phyloP scores from a whole-genome alignment of 2,329 filamentous ascomycete genomes.

The Cadophora luteo-olivacea region DNA sequence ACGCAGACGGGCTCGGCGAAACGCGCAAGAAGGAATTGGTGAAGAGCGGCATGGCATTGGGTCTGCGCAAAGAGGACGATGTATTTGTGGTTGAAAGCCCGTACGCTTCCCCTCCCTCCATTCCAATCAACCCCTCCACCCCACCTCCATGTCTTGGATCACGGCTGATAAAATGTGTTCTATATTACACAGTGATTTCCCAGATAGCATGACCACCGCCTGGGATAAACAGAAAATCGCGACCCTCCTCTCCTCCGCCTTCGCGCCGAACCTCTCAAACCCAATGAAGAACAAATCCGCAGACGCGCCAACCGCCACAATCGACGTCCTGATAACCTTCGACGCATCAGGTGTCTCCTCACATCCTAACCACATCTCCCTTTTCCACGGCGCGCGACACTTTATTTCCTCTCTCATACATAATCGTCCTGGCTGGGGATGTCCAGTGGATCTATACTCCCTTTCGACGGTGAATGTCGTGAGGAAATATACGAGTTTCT shows the following conservation, averaged over 20 bases:
- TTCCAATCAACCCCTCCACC: constrained; percentile 22
- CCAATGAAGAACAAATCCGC: constrained; percentile 41
- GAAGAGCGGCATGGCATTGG: constrained; percentile 79
- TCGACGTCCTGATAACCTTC: constrained; percentile 79
- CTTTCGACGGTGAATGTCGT: constrained; percentile 73
- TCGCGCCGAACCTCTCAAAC: constrained; percentile 69
- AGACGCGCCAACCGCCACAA: constrained; percentile 52
- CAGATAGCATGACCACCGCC: constrained; percentile 82
- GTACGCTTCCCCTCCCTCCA: constrained; percentile 55
- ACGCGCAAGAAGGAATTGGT: constrained; percentile 83
- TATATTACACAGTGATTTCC: constrained; percentile 68
- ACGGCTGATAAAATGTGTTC: constrained; percentile 23
- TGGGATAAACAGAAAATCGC: constrained; percentile 79
- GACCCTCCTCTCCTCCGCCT: constrained; percentile 72
- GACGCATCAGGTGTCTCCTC: constrained; percentile 81
- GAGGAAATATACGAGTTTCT: constrained; percentile 81
- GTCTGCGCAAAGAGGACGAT: constrained; percentile 76
- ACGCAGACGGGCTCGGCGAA: constrained; percentile 87
- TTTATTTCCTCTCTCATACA: constrained; percentile 74
- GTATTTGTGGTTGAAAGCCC: constrained; percentile 85
- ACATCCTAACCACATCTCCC: constrained; percentile 92
- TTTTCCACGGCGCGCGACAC: constrained; percentile 79
- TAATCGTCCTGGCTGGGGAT: constrained; percentile 67
- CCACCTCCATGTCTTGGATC: neutral
- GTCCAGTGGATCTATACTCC: constrained; percentile 85